A percentile compares a stretch with the other conserved stretches of the same genome.
These are phyloP conservation scores for Raddia distichophylla DNA, from an alignment of 176 grass and related monocot genomes.

Conservation along the genomic window DNA sequence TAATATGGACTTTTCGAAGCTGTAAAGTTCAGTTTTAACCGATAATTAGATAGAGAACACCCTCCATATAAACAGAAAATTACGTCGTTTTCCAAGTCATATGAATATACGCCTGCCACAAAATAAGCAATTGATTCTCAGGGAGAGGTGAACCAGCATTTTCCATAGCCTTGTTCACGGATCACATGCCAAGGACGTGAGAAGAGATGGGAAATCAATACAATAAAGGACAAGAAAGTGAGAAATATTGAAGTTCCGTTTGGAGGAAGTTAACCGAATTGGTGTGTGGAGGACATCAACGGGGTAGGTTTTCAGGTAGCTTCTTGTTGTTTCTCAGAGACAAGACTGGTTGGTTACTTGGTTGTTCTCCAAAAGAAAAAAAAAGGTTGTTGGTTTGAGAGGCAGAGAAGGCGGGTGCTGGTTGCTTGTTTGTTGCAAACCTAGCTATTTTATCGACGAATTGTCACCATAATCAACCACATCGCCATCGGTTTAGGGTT, in stretches of 20 bases:
- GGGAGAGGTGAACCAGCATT: background rate
- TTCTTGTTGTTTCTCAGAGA: background rate
- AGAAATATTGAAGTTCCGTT: background rate
- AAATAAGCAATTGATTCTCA: background rate
- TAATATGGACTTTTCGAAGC: no score
- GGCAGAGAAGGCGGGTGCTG: background rate
- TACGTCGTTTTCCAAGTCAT: background rate
- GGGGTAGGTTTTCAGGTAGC: constrained; percentile 19
- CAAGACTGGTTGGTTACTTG: background rate
- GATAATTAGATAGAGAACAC: no score
- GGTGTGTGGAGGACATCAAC: background rate
- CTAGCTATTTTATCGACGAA: no score
- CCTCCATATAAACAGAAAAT: background rate
- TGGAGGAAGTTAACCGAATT: background rate
- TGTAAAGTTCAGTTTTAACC: no score
- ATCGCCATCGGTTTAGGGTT: no score
- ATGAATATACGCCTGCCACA: background rate
- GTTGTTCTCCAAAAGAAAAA: no score
- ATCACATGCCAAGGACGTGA: background rate
- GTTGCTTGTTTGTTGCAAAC: background rate
- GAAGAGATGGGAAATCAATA: background rate
- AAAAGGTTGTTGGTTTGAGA: background rate
- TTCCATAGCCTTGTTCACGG: background rate
- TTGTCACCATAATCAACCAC: no score
- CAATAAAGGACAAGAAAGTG: background rate